Conservation (phyloP, 1,284 basidiomycete species). For the Cutaneotrichosporon cavernicola region DNA sequence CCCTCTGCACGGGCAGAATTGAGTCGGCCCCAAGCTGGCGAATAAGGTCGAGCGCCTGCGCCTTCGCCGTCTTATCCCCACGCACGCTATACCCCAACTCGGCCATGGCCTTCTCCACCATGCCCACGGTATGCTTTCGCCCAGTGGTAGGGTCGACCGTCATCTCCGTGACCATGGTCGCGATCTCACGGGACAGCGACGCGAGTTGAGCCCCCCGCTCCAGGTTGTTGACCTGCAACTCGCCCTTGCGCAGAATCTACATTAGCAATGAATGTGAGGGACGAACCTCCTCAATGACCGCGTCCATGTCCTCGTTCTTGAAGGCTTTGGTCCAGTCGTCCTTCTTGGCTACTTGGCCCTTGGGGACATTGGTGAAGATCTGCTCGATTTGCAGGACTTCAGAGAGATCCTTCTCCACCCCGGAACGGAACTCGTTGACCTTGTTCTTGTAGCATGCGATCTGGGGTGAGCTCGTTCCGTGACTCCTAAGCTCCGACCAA, state of each 20-base stretch:
- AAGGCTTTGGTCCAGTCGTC: constrained; percentile 92
- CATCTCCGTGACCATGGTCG: constrained; percentile 89
- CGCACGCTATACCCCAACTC: constrained; percentile 92
- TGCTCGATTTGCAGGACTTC: constrained; percentile 97
- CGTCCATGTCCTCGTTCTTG: constrained; percentile 68
- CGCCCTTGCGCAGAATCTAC: constrained; percentile 91
- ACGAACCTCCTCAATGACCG: constrained; percentile 78
- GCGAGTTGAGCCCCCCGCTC: constrained; percentile 87
- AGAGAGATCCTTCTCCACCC: constrained; percentile 91
- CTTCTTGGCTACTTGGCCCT: constrained; percentile 86
- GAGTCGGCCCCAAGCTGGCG: constrained; percentile 67
- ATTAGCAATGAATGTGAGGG: neutral
- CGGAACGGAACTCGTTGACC: constrained; percentile 91
- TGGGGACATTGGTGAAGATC: constrained; percentile 94
- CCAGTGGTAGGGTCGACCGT: constrained; percentile 90
- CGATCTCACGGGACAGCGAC: constrained; percentile 84
- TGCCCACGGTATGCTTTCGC: constrained; percentile 85
- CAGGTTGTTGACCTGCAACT: constrained; percentile 95
- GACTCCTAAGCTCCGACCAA: too few relatives aligned
- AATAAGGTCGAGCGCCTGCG: constrained; percentile 91
- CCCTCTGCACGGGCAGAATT: constrained; percentile 85
- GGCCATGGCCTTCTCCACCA: constrained; percentile 97
- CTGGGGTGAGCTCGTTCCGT: constrained; percentile 53
- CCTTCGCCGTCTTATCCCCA: constrained; percentile 85
- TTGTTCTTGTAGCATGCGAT: constrained; percentile 99